Evolutionary conservation across 2,329 filamentous ascomycete species (phyloP), one percentile per base, ranked within the genome.

Genomic region (Cercospora zeina): DNA sequence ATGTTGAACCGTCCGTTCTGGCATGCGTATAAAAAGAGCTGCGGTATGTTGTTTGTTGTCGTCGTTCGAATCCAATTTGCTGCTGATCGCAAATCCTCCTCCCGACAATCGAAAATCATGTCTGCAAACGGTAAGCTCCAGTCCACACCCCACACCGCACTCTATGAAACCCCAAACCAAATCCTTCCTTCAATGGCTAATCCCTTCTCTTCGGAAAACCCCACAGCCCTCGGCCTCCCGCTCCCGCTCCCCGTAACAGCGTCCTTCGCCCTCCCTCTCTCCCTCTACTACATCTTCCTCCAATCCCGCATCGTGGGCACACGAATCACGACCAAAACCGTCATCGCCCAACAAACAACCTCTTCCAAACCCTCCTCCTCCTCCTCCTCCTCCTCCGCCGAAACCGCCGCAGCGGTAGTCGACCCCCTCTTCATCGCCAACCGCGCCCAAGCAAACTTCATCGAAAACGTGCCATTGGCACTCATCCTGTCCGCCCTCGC

Each of bases 221-320:
- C 19, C 16, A n/a, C 47, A 50, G 30, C 47, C 7, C 47, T 64
- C 47, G 58, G 53, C 51, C 49, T 66, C 45, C 56, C 54, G 42
- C 50, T 54, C 27, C 54, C 45, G 4, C 59, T 65, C 24, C 63
- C 65, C 24, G 37, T 65, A 10, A 67, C 65, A 21, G 27, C 61
- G 4, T 58, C 65, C 56, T 67, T 67, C 56, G 63, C 65, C 30
- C 33, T 64, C 11, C 63, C 65, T 1, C 54, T 67, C 19, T 39
- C 54, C 19, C 47, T 54, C 58, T 67, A 67, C 61, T 67, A 67
- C 65, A 50, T 62, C 50, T 57, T 54, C 21, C 65, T 67, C 19
- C 63, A 65, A 58, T 16, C 11, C 19, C 65, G 63, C 58, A 61
- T 67, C 11, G 42, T 67, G 8, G n/a, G 11, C 14, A 53, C 60